Conservation (phyloP, 352 stramenopile species). For the Globisporangium camurandrum region DNA sequence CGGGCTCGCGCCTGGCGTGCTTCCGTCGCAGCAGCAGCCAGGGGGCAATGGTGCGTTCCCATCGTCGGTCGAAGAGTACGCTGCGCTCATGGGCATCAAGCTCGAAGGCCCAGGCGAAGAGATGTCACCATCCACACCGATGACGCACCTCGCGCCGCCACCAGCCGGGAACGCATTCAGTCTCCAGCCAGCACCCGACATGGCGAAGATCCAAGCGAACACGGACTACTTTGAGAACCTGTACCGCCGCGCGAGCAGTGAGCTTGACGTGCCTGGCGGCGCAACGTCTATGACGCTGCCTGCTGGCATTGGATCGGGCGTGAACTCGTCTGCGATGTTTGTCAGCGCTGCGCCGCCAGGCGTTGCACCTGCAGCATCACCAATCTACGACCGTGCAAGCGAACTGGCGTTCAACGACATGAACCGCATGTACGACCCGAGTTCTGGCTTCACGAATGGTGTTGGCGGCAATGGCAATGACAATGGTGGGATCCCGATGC, state of each 20-base stretch:
- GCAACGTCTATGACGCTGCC: conserved; percentile 58
- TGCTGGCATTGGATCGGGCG: conserved; percentile 53
- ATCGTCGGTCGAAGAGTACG: conserved; percentile 71
- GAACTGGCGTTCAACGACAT: conserved; percentile 62
- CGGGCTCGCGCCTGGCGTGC: conserved; percentile 13
- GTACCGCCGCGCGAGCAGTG: conserved; percentile 35
- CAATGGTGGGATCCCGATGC: conserved; percentile 38
- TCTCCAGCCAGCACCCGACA: conserved; percentile 30
- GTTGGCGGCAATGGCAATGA: no score
- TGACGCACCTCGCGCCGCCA: conserved; percentile 21
- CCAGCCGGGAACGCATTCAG: conserved; percentile 26
- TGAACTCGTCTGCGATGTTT: conserved; percentile 41
- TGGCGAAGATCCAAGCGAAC: conserved; percentile 71
- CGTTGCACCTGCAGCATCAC: conserved; percentile 18
- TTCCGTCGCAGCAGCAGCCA: conserved; percentile 18
- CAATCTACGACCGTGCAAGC: conserved; percentile 43
- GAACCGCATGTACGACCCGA: conserved; percentile 66
- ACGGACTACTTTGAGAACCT: conserved; percentile 78
- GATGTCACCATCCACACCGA: conserved; percentile 10
- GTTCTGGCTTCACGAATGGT: conserved; percentile 31
- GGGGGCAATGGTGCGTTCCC: conserved; percentile 17
- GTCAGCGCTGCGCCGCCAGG: conserved; percentile 6
- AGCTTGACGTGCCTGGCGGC: conserved; percentile 23
- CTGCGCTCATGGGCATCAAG: conserved; percentile 78
- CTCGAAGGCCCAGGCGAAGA: conserved; percentile 52